A percentile compares a stretch with the other conserved stretches of the same genome.
Evolutionary conservation across 2,329 filamentous ascomycete genomes (phyloP).

Genomic region (Aureobasidium lini): DNA sequence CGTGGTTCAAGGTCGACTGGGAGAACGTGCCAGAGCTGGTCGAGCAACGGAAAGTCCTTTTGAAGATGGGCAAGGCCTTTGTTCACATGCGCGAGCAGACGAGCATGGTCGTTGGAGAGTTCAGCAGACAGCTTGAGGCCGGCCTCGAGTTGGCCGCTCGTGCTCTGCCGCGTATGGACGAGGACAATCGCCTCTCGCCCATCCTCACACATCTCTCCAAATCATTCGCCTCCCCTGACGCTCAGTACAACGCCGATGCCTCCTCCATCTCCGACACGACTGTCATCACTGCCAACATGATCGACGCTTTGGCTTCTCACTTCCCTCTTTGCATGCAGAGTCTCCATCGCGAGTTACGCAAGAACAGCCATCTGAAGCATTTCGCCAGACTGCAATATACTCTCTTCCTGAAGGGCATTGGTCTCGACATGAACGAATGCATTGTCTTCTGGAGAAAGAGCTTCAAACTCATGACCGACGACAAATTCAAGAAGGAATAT

Average conservation of each 20-base stretch:
- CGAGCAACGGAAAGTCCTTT: slow-evolving; percentile 66
- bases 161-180: slow-evolving; percentile 82
- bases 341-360: slow-evolving; percentile 75
- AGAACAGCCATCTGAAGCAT: slow-evolving; percentile 88
- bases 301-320: slow-evolving; percentile 71
- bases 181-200: slow-evolving; percentile 81
- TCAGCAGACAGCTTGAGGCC: slow-evolving; percentile 68
- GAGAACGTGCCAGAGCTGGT: slow-evolving; percentile 85
- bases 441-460: slow-evolving; percentile 82
- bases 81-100: slow-evolving; percentile 81
- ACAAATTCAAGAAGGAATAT: slow-evolving; percentile 91
- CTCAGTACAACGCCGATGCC: slow-evolving; percentile 62
- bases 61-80: slow-evolving; percentile 79
- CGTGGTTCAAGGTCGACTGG: slow-evolving; percentile 97
- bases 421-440: slow-evolving; percentile 83
- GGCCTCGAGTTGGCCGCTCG: slow-evolving; percentile 87
- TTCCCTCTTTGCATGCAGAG: slow-evolving; percentile 95
- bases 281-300: slow-evolving; percentile 67
- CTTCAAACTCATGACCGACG: slow-evolving; percentile 79
- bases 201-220: slow-evolving; percentile 80
- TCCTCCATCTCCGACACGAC: slow-evolving; percentile 55
- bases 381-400: slow-evolving; percentile 90
- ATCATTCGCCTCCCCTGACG: slow-evolving; percentile 88
- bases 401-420: slow-evolving; percentile 93
- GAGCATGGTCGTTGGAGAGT: slow-evolving; percentile 85